Evolutionary conservation across 305 asterid species (phyloP), one percentile per base, ranked within the genome.

Genomic region (Andrographis paniculata): DNA sequence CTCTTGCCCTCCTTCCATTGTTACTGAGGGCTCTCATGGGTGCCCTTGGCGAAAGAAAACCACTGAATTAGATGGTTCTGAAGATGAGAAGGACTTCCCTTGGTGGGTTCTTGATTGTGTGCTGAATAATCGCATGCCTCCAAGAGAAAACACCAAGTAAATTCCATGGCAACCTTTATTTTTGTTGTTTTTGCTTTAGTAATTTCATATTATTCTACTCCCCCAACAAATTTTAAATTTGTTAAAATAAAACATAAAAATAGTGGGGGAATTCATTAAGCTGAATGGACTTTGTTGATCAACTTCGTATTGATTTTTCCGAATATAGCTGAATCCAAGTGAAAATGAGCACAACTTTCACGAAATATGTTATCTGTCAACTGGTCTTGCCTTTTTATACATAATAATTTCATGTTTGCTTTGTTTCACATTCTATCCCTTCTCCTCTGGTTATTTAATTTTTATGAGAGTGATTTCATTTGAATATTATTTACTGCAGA

Each of bases 401-500:
- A n/a, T n/a, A n/a, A n/a, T n/a, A n/a, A n/a, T n/a, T n/a, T n/a
- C n/a, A n/a, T n/a, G n/a, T n/a, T n/a, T n/a, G n/a, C n/a, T n/a
- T n/a, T n/a, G n/a, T n/a, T n/a, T n/a, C n/a, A n/a, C n/a, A 1
- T 31, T 31, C 12, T 31, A 10, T 4, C 8, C 30, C 30, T 8
- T 24, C 6, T 24, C 30, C 8, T 24, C 4, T 3, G 30, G 30
- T 8, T 24, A 8, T 24, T 24, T 8, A 4, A 7, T 6, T 9
- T 9, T 33, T 2, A 33, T 33, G 38, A 33, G 4, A 7, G 38
- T 33, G n/a, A 33, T 33, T 33, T n/a, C 56, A 27, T 66, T 53
- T 59, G 31, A 38, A 41, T 50, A 45, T 65, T 67, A 48, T 60
- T 22, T 48, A 40, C 56, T 72, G 72, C 95, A 85, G 97, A 74